phyloP scores from a whole-genome alignment of 2,329 filamentous ascomycete genomes.

The Aspergillus niger region DNA sequence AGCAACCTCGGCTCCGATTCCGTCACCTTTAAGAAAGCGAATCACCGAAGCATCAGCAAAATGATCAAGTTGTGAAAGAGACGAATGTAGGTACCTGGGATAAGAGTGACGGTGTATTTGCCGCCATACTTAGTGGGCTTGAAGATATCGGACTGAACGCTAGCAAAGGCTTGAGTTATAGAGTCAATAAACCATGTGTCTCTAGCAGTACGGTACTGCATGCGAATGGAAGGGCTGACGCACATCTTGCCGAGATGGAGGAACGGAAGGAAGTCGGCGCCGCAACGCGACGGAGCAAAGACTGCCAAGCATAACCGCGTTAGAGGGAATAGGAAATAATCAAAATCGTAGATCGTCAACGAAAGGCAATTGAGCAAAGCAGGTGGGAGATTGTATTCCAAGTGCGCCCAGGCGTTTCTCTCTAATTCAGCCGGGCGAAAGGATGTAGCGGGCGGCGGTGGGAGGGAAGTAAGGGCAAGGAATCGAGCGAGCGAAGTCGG shows the following conservation, averaged over 20 bases:
- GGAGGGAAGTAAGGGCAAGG: constrained; percentile 40
- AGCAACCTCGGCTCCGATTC: constrained; percentile 96
- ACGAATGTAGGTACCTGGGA: constrained; percentile 68
- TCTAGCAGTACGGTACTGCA: neutral
- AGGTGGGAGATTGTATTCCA: neutral
- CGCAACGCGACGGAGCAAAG: constrained; percentile 58
- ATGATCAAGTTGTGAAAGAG: neutral
- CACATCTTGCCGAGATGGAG: constrained; percentile 58
- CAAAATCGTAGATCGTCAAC: neutral
- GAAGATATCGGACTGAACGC: constrained; percentile 92
- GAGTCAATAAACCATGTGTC: constrained; percentile 22
- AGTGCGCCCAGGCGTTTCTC: no score
- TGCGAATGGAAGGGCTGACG: constrained; percentile 29
- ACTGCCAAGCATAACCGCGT: constrained; percentile 50
- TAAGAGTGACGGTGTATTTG: constrained; percentile 98
- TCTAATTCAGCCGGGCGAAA: constrained; percentile 41
- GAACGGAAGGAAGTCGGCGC: constrained; percentile 52
- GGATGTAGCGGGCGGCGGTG: constrained; percentile 31
- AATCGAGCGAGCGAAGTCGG: constrained; percentile 35
- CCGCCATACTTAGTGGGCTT: constrained; percentile 98
- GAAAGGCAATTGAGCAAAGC: neutral
- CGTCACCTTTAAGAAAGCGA: constrained; percentile 63
- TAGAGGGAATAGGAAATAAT: constrained; percentile 29
- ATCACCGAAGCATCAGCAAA: constrained; percentile 18
- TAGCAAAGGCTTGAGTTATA: constrained; percentile 64